Evolutionary conservation across 208 protist species (phyloP), one percentile per base, ranked within the genome.

Genomic region (Wallacemonas sp.): DNA sequence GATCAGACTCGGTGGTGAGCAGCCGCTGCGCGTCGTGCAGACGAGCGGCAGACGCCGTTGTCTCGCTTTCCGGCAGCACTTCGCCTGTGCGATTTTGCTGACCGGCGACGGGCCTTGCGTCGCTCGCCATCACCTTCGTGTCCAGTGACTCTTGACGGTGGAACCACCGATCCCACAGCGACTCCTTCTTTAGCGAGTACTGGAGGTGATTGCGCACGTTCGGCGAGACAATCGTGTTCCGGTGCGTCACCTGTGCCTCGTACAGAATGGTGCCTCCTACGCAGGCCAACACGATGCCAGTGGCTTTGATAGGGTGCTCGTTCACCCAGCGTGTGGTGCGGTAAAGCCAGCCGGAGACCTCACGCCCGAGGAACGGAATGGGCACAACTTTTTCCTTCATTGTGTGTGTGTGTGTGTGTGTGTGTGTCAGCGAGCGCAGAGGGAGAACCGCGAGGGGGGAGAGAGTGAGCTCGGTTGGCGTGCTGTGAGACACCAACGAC

Each of bases 321-420:
- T 76, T 70, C 3, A 82, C 66, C 76, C 84, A 83, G n/a, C 78
- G 74, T 10, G 80, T 87, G 19, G 84, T 91, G 46, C 88, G 81
- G 63, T 94, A 94, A 3, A 94, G 69, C 85, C 88, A 94, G 4
- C 75, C 68, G 2, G 88, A 94, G 12, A 91, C 82, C 45, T 91
- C 84, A 26, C 74, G 79, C 19, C 88, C 84, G 6, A 91, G 66
- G 59, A 94, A 91, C 3, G 88, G 88, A 54, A 94, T 87, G 1
- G 88, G 84, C 33, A 94, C 83, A 15, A 91, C 84, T 53, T 94
- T 94, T 45, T 94, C 88, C 46, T 74, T 76, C 88, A 94, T 94
- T 21, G 12, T 42, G 21, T 50, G 29, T 3, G 26, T 29, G 26
- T 50, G 22, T 63, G 44, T 61, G 27, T 52, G n/a, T 26, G 32